These are phyloP conservation scores for Noccaea caerulescens DNA, from an alignment of 345 rosid species.

Conservation along the genomic window DNA sequence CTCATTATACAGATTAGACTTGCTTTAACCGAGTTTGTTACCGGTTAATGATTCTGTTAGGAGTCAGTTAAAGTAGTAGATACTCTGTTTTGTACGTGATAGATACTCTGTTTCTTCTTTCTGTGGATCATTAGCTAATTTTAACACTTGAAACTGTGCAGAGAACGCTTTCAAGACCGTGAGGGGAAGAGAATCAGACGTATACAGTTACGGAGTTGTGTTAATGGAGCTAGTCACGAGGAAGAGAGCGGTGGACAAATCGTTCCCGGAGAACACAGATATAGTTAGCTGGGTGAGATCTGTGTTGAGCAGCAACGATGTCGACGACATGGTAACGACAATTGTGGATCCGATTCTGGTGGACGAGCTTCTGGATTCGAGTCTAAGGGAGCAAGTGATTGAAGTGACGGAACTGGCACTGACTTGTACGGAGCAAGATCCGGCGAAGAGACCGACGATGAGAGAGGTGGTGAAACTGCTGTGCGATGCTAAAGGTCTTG, in stretches of 20 bases:
- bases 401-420: conserved; percentile 55
- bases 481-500: conserved; percentile 38
- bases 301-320: conserved; percentile 43
- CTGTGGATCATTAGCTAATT: neutral
- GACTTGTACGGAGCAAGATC: conserved; percentile 66
- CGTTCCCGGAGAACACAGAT: conserved; percentile 44
- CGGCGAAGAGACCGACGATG: conserved; percentile 66
- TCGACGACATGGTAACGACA: conserved; percentile 42
- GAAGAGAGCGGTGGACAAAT: conserved; percentile 56
- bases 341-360: conserved; percentile 52
- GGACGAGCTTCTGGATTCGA: conserved; percentile 57
- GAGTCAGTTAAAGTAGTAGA: neutral
- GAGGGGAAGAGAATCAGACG: conserved; percentile 67
- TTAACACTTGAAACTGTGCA: conserved; percentile 35
- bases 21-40: neutral
- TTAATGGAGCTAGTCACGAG: conserved; percentile 65
- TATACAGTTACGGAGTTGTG: conserved; percentile 74
- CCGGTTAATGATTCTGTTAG: conserved; percentile 4
- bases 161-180: conserved; percentile 62
- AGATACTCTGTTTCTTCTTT: conserved; percentile 8
- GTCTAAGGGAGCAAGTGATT: conserved; percentile 56
- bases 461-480: conserved; percentile 69
- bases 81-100: too few species aligned
- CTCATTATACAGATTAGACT: neutral
- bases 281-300: conserved; percentile 60